Evolutionary conservation across 2,329 filamentous ascomycete species (phyloP).

Genomic region (Cryphonectria radicalis): DNA sequence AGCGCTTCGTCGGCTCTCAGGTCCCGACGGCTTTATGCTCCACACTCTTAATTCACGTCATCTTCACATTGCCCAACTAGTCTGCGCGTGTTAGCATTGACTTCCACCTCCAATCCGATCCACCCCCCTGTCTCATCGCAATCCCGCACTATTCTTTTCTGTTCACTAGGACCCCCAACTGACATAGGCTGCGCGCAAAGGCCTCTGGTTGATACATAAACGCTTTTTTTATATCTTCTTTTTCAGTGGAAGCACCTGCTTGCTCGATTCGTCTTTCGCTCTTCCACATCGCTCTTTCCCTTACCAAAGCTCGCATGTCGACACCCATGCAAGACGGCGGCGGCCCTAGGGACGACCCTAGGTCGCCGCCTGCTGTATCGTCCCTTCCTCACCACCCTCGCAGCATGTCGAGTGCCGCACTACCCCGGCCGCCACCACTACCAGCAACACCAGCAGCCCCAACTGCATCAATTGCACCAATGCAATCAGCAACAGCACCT

Average conservation of each 20-base stretch:
- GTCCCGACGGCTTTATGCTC: background rate
- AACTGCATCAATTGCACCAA: background rate
- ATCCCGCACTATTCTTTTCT: constrained; percentile 3
- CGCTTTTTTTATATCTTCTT: too few species aligned
- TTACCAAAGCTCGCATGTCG: constrained; percentile 1
- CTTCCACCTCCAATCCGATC: background rate
- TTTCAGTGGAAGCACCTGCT: background rate
- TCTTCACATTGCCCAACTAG: background rate
- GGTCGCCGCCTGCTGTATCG: constrained; percentile 2
- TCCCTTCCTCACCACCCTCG: constrained; percentile 16
- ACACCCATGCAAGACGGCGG: constrained; percentile 9
- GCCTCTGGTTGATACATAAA: background rate
- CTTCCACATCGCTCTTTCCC: background rate
- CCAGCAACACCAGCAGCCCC: background rate
- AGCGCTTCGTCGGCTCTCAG: background rate
- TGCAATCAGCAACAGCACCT: background rate
- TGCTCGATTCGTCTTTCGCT: background rate
- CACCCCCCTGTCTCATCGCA: constrained; percentile 9
- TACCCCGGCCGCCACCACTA: background rate
- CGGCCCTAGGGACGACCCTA: background rate
- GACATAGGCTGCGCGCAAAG: background rate
- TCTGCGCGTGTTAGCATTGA: background rate
- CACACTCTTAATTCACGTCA: constrained; percentile 6
- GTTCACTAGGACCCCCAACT: background rate
- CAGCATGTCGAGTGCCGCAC: background rate